phyloP scores from a whole-genome alignment of 768 basidiomycete species.

The Panellus pusillus region DNA sequence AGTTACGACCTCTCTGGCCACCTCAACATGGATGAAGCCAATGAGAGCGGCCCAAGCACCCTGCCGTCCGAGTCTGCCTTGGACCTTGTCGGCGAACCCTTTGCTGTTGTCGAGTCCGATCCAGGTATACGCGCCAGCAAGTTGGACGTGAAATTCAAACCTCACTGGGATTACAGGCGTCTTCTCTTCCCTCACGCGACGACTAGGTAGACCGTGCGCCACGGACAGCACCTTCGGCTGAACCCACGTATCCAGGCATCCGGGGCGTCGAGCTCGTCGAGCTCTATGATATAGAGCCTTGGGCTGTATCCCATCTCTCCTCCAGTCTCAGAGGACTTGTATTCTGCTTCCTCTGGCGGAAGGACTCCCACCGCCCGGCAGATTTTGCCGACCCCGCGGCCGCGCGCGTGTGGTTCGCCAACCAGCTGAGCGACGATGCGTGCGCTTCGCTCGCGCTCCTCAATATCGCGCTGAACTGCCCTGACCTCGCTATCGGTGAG shows the following conservation, averaged over 20 bases:
- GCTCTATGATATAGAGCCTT: slow-evolving; percentile 62
- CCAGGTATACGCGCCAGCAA: slow-evolving; percentile 33
- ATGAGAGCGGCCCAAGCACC: not conserved
- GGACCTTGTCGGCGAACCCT: slow-evolving; percentile 62
- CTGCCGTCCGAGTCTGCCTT: slow-evolving; percentile 3
- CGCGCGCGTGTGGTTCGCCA: slow-evolving; percentile 64
- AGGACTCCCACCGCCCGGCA: slow-evolving; percentile 44
- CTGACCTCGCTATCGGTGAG: slow-evolving; percentile 47
- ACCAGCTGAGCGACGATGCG: slow-evolving; percentile 66
- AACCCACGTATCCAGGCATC: slow-evolving; percentile 34
- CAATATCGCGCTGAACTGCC: slow-evolving; percentile 60
- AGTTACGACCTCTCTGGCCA: too few relatives aligned
- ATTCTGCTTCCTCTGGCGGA: slow-evolving; percentile 61
- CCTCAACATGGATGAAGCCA: not conserved
- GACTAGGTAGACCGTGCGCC: slow-evolving; percentile 27
- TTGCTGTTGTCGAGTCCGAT: slow-evolving; percentile 61
- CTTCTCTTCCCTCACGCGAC: slow-evolving; percentile 56
- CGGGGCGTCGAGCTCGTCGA: slow-evolving; percentile 54
- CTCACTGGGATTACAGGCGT: slow-evolving; percentile 36
- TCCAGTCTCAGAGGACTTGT: slow-evolving; percentile 52
- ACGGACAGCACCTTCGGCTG: too few relatives aligned
- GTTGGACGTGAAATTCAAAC: slow-evolving; percentile 18
- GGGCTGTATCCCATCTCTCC: slow-evolving; percentile 59
- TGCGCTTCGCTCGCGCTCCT: slow-evolving; percentile 64
- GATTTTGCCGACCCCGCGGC: slow-evolving; percentile 56